Evolutionary conservation across 73 alveolate species (phyloP).

Genomic region (Paramecium pentaurelia): DNA sequence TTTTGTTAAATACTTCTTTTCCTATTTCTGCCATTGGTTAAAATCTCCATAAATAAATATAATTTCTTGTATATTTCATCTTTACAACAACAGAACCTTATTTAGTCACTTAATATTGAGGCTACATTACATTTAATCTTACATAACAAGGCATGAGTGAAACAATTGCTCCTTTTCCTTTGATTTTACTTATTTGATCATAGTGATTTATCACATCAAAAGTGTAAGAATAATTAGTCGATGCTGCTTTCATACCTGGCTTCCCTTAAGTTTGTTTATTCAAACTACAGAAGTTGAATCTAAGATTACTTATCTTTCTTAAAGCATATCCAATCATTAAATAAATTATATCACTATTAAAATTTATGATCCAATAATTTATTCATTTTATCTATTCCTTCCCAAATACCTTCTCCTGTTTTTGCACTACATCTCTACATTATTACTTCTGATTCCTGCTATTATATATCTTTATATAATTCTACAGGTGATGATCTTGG

Average conservation of each 20-base stretch:
- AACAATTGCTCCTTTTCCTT: neutral
- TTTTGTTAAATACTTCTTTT: neutral
- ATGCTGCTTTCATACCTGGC: neutral
- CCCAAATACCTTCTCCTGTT: constrained; percentile 77
- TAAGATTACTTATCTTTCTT: neutral
- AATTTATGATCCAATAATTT: constrained; percentile 9
- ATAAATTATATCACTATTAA: neutral
- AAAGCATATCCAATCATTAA: neutral
- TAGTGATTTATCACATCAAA: neutral
- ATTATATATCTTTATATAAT: neutral
- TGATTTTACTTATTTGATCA: neutral
- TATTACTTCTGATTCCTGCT: constrained; percentile 23
- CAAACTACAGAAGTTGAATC: neutral
- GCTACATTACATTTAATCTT: neutral
- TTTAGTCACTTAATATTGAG: neutral
- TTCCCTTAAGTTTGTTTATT: neutral
- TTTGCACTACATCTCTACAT: constrained; percentile 68
- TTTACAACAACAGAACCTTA: neutral
- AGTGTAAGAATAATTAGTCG: neutral
- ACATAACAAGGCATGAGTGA: constrained; percentile 1
- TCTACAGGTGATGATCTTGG: neutral
- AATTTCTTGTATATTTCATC: neutral
- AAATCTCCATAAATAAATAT: constrained; percentile 3
- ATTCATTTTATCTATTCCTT: constrained; percentile 63
- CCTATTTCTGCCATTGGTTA: neutral